Base-by-base conservation (phyloP, 2,329 filamentous ascomycete genomes). In the Juglanconis sp. region DNA sequence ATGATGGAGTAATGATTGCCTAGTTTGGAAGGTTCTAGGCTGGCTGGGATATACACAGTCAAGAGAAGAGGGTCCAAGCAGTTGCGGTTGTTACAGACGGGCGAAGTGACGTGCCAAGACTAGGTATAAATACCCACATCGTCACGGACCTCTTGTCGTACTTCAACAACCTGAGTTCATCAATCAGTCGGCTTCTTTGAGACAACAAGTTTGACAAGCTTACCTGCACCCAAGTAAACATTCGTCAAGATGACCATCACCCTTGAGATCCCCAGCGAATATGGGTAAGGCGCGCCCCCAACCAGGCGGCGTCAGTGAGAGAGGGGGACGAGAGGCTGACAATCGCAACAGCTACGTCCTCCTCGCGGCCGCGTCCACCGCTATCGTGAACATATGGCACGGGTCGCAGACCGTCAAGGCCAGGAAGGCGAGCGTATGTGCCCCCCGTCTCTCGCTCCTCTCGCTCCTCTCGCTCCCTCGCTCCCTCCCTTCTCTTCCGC, bases 301-400 rank as follows among this genome's bases (percentile, higher is more conserved):
- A 32, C 11, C 13, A 34, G 46, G 11, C 15, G 4, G 17, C 36
- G 42, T 61, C 36, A 60, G n/a, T 42, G 38, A 6, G 38, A 42
- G 2, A 24, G 17, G 17, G 17, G 17, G 17, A 24, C 17, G 17
- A 24, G 17, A 24, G 17, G 17, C 63, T 59, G 60, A 9, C 15
- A 59, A 31, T 5, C 46, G 5, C 49, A n/a, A 38, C 64, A 88
- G 87, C 75, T 86, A 85, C 70, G 85, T 88, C 68, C 77, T 89
- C 57, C 76, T 80, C 56, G 81, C 78, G 50, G 84, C 84, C 59
- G 76, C 81, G 24, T 78, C 81, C 15, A 82, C 81, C 66, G 79
- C 85, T 73, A 76, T 88, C 70, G 69, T 88, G 71, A 86, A 84
- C 76, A 70, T 71, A 15, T 73, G 81, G 63, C 86, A 89, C 72